Conservation (phyloP, 495 filamentous ascomycete genomes). For the Trichocladium uniseriatum region DNA sequence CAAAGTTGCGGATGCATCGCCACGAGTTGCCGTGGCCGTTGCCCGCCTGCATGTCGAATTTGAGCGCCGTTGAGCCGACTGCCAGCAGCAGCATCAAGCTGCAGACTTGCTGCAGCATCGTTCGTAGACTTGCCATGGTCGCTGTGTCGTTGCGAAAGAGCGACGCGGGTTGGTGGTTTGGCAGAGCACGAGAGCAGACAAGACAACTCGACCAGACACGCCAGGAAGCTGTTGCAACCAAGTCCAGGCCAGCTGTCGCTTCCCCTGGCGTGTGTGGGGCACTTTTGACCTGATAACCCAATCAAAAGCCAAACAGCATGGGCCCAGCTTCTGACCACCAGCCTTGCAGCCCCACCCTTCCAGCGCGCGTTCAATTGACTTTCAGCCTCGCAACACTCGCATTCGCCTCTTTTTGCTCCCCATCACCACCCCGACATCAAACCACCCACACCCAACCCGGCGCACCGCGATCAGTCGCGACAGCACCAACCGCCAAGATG, state of each 20-base stretch:
- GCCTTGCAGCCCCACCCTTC: constrained; percentile 12
- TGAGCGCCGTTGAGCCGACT: constrained; percentile 64
- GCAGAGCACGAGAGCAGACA: no score
- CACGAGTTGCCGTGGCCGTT: constrained; percentile 49
- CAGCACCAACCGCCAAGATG: constrained; percentile 27
- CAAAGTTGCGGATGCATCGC: constrained; percentile 96
- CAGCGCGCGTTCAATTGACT: constrained; percentile 4
- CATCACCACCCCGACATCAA: neutral
- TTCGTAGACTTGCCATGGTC: constrained; percentile 27
- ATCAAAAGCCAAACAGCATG: no score
- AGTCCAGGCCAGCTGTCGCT: constrained; percentile 27
- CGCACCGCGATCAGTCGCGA: constrained; percentile 5
- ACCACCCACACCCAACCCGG: neutral
- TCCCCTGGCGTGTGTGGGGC: constrained; percentile 17
- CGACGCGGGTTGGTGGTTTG: no score
- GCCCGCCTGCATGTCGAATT: constrained; percentile 81
- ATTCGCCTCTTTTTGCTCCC: constrained; percentile 4
- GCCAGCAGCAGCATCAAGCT: constrained; percentile 45
- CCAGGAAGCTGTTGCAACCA: neutral
- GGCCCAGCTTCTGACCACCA: no score
- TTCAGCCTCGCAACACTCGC: constrained; percentile 23
- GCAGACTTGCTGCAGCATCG: constrained; percentile 39
- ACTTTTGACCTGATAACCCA: no score
- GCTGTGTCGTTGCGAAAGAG: no score
- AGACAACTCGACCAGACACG: no score